Evolutionary conservation across 2,329 filamentous ascomycete genomes (phyloP).

Genomic region (Cytospora chrysosperma): DNA sequence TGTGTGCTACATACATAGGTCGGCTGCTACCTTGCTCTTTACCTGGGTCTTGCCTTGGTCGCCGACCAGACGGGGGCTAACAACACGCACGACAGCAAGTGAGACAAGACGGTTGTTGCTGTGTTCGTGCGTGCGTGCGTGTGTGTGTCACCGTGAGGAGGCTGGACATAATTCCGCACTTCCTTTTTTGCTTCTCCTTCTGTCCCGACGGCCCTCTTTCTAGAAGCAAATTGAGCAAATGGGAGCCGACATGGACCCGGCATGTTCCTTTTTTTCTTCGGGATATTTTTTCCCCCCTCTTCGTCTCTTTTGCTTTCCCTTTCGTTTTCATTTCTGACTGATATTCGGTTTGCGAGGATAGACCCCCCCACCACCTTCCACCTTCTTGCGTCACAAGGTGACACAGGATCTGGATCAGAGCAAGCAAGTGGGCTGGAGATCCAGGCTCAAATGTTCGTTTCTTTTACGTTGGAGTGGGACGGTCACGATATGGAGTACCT

Average conservation of each 20-base stretch:
- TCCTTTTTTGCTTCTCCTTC: background rate
- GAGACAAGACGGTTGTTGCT: background rate
- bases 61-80: background rate
- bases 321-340: background rate
- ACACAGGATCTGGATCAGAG: constrained; percentile 18
- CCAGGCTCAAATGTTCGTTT: too few species aligned
- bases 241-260: background rate
- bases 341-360: background rate
- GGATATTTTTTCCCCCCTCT: too few species aligned
- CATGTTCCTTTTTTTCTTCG: background rate
- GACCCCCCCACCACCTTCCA: background rate
- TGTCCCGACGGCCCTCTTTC: background rate
- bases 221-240: constrained; percentile 7
- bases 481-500: too few species aligned
- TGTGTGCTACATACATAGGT: too few species aligned
- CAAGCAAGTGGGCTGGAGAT: background rate
- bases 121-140: background rate
- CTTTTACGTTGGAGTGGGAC: background rate
- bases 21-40: too few species aligned
- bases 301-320: background rate
- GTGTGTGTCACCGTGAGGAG: background rate
- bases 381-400: constrained; percentile 4
- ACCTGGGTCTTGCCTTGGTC: background rate
- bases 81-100: background rate
- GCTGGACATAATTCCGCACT: background rate